Base-by-base conservation (phyloP, 2,329 filamentous ascomycete species). In the Piedraia hortae region DNA sequence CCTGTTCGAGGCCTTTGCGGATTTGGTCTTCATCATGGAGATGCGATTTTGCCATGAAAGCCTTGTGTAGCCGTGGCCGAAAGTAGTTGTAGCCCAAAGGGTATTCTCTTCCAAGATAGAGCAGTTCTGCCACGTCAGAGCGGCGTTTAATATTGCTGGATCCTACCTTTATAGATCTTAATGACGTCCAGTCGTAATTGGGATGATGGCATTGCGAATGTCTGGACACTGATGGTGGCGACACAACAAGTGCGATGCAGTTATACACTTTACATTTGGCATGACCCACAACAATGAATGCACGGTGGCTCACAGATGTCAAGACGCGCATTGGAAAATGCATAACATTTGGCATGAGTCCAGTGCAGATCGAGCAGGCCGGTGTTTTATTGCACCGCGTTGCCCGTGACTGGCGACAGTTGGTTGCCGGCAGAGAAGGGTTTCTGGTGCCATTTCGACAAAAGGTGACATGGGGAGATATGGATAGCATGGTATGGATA, bases 81-180 rank as follows among this genome's bases (percentile, higher is more conserved):
- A 88, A 91, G 48, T 80, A 91, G 14, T 54, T 48, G 48, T 64
- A 88, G 20, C 85, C 85, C 9, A 72, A 54, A 2, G 85, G 82
- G 37, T 93, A 93, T 26, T 82, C 71, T 25, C 68, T 63, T 15
- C 82, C 78, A 8, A 93, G 55, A 36, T 70, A 66, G 19, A 97
- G 58, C 6, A 91, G 62, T 37, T 90, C 78, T 89, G 25, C 10
- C 7, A 14, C 12, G 16, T 16, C 14, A 20, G 17, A 7, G 12
- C 16, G 16, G 7, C 16, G 7, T 17, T 10, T n/a, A 9, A 19
- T 6, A 7, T 10, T 14, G 14, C 8, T 16, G 16, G 16, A 18
- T 17, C 24, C 25, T 39, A 75, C 77, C 73, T 64, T 90, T 91
- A 53, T 90, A 91, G 27, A 90, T 62, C 16, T 60, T 57, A 31